Percentiles rank a stretch among this genome's conserved stretches.
These are phyloP conservation scores for Anthostomella pinea DNA, from an alignment of 2,329 filamentous ascomycete species.

Conservation along the genomic window DNA sequence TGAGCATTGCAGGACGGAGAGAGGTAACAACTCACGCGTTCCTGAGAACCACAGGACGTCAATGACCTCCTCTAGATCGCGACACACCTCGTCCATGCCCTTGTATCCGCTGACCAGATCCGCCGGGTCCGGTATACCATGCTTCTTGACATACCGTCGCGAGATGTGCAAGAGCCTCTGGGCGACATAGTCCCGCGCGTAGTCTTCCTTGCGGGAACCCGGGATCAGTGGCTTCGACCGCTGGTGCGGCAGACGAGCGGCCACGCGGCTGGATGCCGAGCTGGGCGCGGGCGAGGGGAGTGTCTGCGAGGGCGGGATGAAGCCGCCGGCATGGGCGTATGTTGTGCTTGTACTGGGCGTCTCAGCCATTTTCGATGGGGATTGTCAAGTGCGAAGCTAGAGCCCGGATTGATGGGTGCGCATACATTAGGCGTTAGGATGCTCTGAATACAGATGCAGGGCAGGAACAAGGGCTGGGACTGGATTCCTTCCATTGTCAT, in stretches of 20 bases:
- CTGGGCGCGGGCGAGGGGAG: constrained; percentile 57
- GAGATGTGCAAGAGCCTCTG: constrained; percentile 51
- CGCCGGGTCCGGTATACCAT: constrained; percentile 41
- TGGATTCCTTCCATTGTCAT: too few relatives aligned
- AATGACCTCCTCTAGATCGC: constrained; percentile 70
- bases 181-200: constrained; percentile 56
- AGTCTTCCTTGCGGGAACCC: constrained; percentile 59
- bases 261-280: constrained; percentile 39
- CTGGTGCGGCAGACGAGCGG: constrained; percentile 51
- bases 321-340: constrained; percentile 41
- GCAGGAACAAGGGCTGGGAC: too few relatives aligned
- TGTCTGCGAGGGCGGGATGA: constrained; percentile 39
- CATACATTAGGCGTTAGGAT: not conserved
- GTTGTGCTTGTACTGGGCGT: constrained; percentile 11
- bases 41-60: constrained; percentile 84
- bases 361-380: constrained; percentile 19
- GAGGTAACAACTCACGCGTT: constrained; percentile 62
- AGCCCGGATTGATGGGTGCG: not conserved
- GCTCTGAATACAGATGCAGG: constrained; percentile 10
- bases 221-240: constrained; percentile 50
- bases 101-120: constrained; percentile 53
- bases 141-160: constrained; percentile 60
- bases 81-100: constrained; percentile 66
- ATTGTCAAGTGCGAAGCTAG: not conserved
- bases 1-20: not conserved